These are phyloP conservation scores for Suillus bovinus DNA, from an alignment of 768 basidiomycete genomes.

Conservation along the genomic window DNA sequence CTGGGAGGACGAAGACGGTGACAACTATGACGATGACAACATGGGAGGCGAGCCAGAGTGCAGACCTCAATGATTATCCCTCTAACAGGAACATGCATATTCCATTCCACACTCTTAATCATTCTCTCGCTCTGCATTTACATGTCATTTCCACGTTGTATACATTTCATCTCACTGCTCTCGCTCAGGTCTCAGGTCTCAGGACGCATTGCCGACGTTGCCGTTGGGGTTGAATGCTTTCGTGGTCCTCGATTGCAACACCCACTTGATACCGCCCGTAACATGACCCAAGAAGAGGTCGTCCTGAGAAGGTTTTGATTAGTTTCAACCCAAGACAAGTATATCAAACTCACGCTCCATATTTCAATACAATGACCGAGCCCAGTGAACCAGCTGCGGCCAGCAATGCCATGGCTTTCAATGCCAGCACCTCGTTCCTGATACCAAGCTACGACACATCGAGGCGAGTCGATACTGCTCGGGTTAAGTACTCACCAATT, in stretches of 20 bases:
- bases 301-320: conserved; percentile 44
- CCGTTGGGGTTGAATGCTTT: conserved; percentile 60
- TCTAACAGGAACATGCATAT: conserved; percentile 12
- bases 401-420: conserved; percentile 47
- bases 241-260: conserved; percentile 68
- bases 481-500: conserved; percentile 47
- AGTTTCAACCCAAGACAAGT: not conserved
- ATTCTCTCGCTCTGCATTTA: conserved; percentile 26
- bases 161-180: conserved; percentile 20
- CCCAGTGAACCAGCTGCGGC: conserved; percentile 83
- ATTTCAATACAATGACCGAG: conserved; percentile 80
- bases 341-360: conserved; percentile 55
- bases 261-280: conserved; percentile 74
- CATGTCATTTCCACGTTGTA: conserved; percentile 23
- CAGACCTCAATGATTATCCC: conserved; percentile 48
- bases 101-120: conserved; percentile 16
- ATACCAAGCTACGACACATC: conserved; percentile 65
- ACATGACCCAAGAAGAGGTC: conserved; percentile 71
- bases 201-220: conserved; percentile 52
- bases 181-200: conserved; percentile 13
- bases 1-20: conserved; percentile 73
- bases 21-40: conserved; percentile 46
- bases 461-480: conserved; percentile 7
- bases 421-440: conserved; percentile 75
- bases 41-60: conserved; percentile 55